A percentile compares a stretch with the other conserved stretches of the same genome.
phyloP scores from a whole-genome alignment of 73 alveolate genomes.

The Tetrahymena borealis region DNA sequence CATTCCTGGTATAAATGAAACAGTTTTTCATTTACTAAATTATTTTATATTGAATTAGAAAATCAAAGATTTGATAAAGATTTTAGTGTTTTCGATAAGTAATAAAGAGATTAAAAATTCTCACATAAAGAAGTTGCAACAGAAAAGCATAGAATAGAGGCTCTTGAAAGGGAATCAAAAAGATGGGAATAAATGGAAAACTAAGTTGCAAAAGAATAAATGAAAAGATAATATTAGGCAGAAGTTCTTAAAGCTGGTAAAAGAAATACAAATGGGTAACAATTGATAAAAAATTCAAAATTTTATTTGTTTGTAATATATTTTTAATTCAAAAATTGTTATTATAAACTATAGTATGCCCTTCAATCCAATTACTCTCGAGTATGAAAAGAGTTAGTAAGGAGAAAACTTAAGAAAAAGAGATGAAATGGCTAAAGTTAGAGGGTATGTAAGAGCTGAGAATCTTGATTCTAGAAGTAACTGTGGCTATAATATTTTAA shows the following conservation, averaged over 20 bases:
- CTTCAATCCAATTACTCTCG: slow-evolving; percentile 85
- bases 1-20: slow-evolving; percentile 15
- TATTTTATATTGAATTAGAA: slow-evolving; percentile 36
- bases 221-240: slow-evolving; percentile 65
- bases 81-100: slow-evolving; percentile 77
- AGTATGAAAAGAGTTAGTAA: slow-evolving; percentile 82
- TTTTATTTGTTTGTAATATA: no score
- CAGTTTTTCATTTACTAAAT: neutral
- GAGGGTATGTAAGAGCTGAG: slow-evolving; percentile 82
- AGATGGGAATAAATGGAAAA: slow-evolving; percentile 94
- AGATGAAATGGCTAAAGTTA: slow-evolving; percentile 88
- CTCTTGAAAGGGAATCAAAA: slow-evolving; percentile 74
- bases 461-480: slow-evolving; percentile 87
- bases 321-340: neutral
- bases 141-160: slow-evolving; percentile 44
- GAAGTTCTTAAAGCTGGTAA: slow-evolving; percentile 78
- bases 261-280: slow-evolving; percentile 70
- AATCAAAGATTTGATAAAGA: slow-evolving; percentile 81
- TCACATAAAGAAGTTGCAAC: slow-evolving; percentile 60
- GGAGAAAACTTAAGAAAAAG: slow-evolving; percentile 73
- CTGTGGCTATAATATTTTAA: slow-evolving; percentile 86
- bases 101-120: slow-evolving; percentile 87
- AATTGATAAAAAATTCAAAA: no score
- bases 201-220: slow-evolving; percentile 73
- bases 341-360: slow-evolving; percentile 48